Base-by-base conservation (phyloP, 2,329 filamentous ascomycete genomes). In the Sclerotinia subarctica region DNA sequence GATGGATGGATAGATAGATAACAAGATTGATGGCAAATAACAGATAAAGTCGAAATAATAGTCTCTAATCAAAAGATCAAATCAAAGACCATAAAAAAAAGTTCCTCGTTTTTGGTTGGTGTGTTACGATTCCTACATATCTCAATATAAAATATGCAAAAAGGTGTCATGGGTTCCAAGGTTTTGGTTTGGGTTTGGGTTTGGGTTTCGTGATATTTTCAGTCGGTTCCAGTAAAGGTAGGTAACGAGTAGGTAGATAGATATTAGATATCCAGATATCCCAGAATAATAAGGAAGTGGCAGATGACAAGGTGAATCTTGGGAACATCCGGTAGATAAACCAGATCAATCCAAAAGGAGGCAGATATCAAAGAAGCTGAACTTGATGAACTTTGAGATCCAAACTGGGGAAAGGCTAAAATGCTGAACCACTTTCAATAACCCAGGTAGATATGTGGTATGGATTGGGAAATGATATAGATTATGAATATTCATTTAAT, bases 81-180 rank as follows among this genome's bases (percentile, higher is more conserved):
- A 60, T 60, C 58, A 49, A 49, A 60, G 58, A 60, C 58, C 6
- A 49, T 49, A 35, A n/a, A n/a, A 46, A 29, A 29, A 49, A n/a
- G n/a, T 46, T 46, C 44, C 44, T 62, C 21, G 58, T 35, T 62
- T 49, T 35, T n/a, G 44, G 46, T 62, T 51, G 59, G 59, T 62
- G 59, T 62, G 17, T 62, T 51, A 62, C 59, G 59, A 38, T 24
- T 4, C 21, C 26, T 62, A 62, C 44, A 62, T 62, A 62, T 62
- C 32, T 62, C 13, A 62, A 51, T 62, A 35, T 51, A 51, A 51
- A 51, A 62, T 62, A 62, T 62, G 59, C 29, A 47, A 51, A 51
- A 26, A 38, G 59, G 29, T 51, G 29, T 51, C 58, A 62, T 60
- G 57, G 57, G 35, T 47, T 59, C 42, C 57, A 47, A 47, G 57